Base-by-base conservation (phyloP, 164 flowering plant species). In the Hamamelis virginiana region DNA sequence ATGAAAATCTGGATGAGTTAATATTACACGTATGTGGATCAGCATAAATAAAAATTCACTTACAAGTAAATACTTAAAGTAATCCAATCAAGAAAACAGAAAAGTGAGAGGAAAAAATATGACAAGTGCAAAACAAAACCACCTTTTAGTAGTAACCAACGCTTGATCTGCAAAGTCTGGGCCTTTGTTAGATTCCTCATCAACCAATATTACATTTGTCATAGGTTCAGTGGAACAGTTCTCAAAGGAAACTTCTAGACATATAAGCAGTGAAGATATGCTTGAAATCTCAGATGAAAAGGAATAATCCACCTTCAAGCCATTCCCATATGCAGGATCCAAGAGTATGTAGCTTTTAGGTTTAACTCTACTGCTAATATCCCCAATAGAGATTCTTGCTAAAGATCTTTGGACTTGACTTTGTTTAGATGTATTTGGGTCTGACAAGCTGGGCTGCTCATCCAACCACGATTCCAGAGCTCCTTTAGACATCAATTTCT, bases 381-480 rank as follows among this genome's bases (percentile, higher is more conserved):
- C 86, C 67, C 85, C 84, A 50, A 91, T 75, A 59, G 87, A 83
- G 48, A 95, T 88, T 76, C 91, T 84, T 66, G 94, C 97, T 16
- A 84, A 78, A 76, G 94, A 84, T 67, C 69, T 73, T 18, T 43
- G 76, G 4, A 64, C 69, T 53, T 69, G 69, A 81, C 69, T 69
- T 71, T 50, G 71, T 66, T 71, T 76, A 45, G 87, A 79, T 66
- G 78, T 63, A 64, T 75, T 76, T 19, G 53, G 55, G 45, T 66
- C 82, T 51, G 89, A 76, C 19, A 68, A 67, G 72, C 67, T 67
- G 72, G 88, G 84, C 78, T 85, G 89, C 65, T 91, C 97, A 72
- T 80, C 84, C 79, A 95, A 74, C 97, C 98, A 95, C 51, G 97
- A 87, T 60, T 94, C 97, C 21, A 94, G 79, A 65, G 88, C 82